Evolutionary conservation across 2,329 filamentous ascomycete genomes (phyloP).

Genomic region (Metarhizium anisopliae): DNA sequence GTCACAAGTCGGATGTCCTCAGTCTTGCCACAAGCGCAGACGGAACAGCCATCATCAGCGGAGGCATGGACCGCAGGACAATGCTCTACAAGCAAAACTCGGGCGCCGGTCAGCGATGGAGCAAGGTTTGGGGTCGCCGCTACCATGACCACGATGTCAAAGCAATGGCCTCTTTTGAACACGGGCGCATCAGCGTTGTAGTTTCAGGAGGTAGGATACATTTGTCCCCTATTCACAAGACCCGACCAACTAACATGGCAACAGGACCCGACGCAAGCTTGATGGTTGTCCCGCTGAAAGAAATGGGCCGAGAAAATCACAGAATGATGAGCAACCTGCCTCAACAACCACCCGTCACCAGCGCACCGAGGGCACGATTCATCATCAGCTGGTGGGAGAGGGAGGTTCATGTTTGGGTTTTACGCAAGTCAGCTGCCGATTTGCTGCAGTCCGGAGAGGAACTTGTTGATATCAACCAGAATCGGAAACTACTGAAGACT

Average conservation of each 20-base stretch:
- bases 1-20: slow-evolving; percentile 83
- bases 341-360: slow-evolving; percentile 64
- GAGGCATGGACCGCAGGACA: slow-evolving; percentile 84
- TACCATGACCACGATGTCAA: slow-evolving; percentile 95
- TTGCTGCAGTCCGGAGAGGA: slow-evolving; percentile 32
- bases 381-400: slow-evolving; percentile 89
- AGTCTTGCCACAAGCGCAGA: slow-evolving; percentile 77
- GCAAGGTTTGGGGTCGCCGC: slow-evolving; percentile 73
- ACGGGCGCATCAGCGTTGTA: slow-evolving; percentile 71
- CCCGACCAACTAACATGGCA: slow-evolving; percentile 5
- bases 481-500: slow-evolving; percentile 58
- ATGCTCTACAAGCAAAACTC: slow-evolving; percentile 66
- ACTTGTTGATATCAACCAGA: slow-evolving; percentile 37
- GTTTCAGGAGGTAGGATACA: slow-evolving; percentile 74
- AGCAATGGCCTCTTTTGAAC: slow-evolving; percentile 84
- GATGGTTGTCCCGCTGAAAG: slow-evolving; percentile 65
- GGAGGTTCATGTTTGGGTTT: slow-evolving; percentile 74
- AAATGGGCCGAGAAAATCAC: slow-evolving; percentile 74
- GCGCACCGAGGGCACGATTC: slow-evolving; percentile 63
- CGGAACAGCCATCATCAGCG: slow-evolving; percentile 75
- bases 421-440: slow-evolving; percentile 36
- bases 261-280: slow-evolving; percentile 78
- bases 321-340: slow-evolving; percentile 76
- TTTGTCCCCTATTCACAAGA: background rate
- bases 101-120: slow-evolving; percentile 61